phyloP scores from a whole-genome alignment of 2,329 filamentous ascomycete species.

The Ophiostoma himal-ulmi region DNA sequence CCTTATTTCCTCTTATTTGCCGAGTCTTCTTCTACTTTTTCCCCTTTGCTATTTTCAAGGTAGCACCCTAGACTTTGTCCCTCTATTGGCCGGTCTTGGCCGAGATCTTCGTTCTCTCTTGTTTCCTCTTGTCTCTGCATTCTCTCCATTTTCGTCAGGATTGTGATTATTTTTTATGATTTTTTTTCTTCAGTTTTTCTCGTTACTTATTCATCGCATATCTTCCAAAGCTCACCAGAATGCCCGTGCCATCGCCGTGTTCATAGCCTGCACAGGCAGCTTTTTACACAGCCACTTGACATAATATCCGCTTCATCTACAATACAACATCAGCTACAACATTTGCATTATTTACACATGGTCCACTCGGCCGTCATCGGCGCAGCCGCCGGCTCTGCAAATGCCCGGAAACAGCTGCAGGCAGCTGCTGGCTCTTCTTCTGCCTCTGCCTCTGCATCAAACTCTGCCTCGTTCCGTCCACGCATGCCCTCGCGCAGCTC shows the following conservation, averaged over 20 bases:
- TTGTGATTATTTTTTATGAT: background rate
- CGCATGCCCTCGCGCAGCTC: constrained; percentile 28
- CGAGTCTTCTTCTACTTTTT: constrained; percentile 9
- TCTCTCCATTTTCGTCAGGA: background rate
- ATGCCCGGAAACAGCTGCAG: background rate
- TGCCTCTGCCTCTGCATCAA: background rate
- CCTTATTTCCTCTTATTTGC: background rate
- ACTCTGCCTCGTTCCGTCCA: constrained; percentile 22
- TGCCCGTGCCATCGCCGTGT: background rate
- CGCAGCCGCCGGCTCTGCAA: constrained; percentile 23
- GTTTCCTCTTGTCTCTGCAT: background rate
- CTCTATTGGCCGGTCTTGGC: background rate
- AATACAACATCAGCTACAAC: background rate
- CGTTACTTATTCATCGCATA: background rate
- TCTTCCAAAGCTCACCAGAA: background rate
- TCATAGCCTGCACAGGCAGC: background rate
- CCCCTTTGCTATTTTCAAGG: background rate
- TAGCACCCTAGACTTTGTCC: background rate
- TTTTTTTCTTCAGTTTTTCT: background rate
- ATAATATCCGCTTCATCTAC: background rate
- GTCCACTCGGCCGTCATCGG: constrained; percentile 25
- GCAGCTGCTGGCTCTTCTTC: background rate
- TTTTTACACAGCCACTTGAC: background rate
- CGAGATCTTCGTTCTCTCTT: background rate
- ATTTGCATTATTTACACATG: constrained; percentile 21